These are phyloP conservation scores for Articulospora tetracladia DNA, from an alignment of 495 filamentous ascomycete species.

Conservation along the genomic window DNA sequence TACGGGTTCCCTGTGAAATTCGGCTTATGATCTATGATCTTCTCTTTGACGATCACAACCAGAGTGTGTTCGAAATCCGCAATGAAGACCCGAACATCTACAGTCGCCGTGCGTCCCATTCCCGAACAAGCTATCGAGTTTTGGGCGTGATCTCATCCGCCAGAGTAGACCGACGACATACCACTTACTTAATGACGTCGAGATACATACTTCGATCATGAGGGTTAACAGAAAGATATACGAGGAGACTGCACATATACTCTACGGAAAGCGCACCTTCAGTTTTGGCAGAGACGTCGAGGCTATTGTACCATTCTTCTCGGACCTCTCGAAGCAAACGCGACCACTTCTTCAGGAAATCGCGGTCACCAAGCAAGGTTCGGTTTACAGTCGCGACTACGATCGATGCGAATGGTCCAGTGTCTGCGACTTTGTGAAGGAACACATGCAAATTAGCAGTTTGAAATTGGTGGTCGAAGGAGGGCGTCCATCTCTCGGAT, in stretches of 20 bases:
- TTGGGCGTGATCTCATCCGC: constrained; percentile 28
- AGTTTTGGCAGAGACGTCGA: constrained; percentile 49
- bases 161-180: constrained; percentile 43
- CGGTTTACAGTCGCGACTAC: constrained; percentile 42
- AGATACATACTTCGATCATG: constrained; percentile 42
- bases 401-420: constrained; percentile 48
- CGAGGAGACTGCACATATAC: constrained; percentile 40
- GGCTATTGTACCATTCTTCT: constrained; percentile 50
- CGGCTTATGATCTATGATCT: constrained; percentile 52
- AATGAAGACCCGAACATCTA: constrained; percentile 17
- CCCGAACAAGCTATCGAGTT: constrained; percentile 30
- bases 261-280: constrained; percentile 49
- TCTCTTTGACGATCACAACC: constrained; percentile 27
- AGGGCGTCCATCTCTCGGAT: constrained; percentile 35
- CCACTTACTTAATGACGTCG: constrained; percentile 30
- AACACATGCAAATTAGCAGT: constrained; percentile 29
- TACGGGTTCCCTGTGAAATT: constrained; percentile 46
- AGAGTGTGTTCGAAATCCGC: constrained; percentile 22
- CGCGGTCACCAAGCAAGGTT: constrained; percentile 43
- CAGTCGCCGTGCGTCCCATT: constrained; percentile 3
- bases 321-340: constrained; percentile 42
- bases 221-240: constrained; percentile 40
- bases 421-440: constrained; percentile 37
- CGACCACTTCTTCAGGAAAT: constrained; percentile 39
- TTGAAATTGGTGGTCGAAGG: constrained; percentile 44